Evolutionary conservation across 768 basidiomycete genomes (phyloP), one percentile per base, ranked within the genome.

Genomic region (Hygrophoropsis aurantiaca): DNA sequence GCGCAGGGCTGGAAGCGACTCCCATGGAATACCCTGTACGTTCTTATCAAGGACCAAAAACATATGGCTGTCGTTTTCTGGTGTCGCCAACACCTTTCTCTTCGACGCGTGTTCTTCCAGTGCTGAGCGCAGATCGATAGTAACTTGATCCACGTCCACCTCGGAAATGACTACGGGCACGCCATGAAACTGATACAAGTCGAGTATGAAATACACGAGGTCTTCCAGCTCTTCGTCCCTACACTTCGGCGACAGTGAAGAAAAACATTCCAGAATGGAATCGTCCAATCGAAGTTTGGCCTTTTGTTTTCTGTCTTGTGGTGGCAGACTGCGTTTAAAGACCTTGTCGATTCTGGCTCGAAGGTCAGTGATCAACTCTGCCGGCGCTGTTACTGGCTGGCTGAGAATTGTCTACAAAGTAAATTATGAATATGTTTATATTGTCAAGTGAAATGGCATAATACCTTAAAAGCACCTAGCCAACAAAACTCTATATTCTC

Each of bases 401-500:
- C 75, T 80, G 24, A 84, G 70, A 58, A 88, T 84, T 1, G 85
- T 84, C 88, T 87, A 41, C 16, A 35, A 41, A 47, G 26, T 46
- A 32, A 30, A 49, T 24, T 34, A 13, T 25, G 25, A 8, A 49
- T 21, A 45, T 6, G 25, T 33, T 23, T 30, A 26, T 24, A 13
- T 3, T 16, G n/a, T 30, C 38, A 41, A 24, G 26, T 26, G 13
- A 47, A 8, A 46, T 18, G 3, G 57, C 74, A 26, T 41, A 30
- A 13, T 30, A 94, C 94, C 83, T 97, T 98, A 80, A 97, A 97
- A 18, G 87, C 93, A 1, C 97, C 95, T 3, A 99, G 74, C 97
- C 97, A 98, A 59, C 89, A 93, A 56, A 90, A 94, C 62, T 98
- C 97, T 36, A 99, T 84, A 53, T 85, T 91, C 53, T 82, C 81